Base-by-base conservation (phyloP, 2,329 filamentous ascomycete species). In the Talaromyces amestolkiae region DNA sequence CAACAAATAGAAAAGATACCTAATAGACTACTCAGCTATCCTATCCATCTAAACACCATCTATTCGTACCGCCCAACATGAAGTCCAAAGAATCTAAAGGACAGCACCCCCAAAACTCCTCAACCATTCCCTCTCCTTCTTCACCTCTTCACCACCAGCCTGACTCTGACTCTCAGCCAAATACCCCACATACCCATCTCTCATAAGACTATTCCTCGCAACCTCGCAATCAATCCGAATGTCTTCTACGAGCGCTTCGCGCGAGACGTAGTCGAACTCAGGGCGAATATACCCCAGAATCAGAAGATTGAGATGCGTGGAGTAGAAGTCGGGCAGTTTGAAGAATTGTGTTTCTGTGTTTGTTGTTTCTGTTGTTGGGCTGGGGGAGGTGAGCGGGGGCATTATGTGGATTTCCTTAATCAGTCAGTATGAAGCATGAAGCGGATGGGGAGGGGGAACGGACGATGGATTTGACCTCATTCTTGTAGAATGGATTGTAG, bases 401-500 rank as follows among this genome's bases (percentile, higher is more conserved):
- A 99, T 85, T 63, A 99, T 86, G 80, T 97, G 93, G 65, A 96
- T 93, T 83, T 97, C 93, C 77, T 80, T 58, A 3, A 3, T 19
- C 10, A 31, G 37, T 37, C 47, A 51, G 47, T 31, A 27, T 27
- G 4, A 3, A 17, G 19, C 47, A n/a, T 54, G 1, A 51, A 17
- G 19, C 11, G 33, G 19, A 22, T 7, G 31, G 24, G 22, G 13
- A 31, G 17, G 19, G 51, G n/a, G 35, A 8, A 80, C 79, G 49
- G 78, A 83, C 84, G 74, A 95, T 93, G 68, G 87, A 92, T 68
- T 92, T 89, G 56, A 91, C 87, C 4, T 85, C 89, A 83, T 99
- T 98, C 77, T 93, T 93, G 85, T 97, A 99, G 80, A 93, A 98
- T 0, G 95, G 95, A 79, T 98, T 99, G 85, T 93, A 98, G 53